These are phyloP conservation scores for Camelina neglecta DNA, from an alignment of 345 rosid species.

Conservation along the genomic window DNA sequence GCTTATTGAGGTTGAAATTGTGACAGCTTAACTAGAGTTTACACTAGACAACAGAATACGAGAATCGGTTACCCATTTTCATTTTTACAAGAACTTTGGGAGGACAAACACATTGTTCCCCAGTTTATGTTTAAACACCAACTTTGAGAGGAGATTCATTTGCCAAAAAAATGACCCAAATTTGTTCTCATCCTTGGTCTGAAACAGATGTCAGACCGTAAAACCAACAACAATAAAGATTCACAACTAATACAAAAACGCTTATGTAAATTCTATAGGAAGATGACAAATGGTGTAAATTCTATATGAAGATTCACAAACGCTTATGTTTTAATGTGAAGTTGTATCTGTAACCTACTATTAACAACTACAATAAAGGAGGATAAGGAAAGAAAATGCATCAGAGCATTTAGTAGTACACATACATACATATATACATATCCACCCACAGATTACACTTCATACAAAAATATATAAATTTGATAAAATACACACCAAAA, in stretches of 20 bases:
- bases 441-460: conserved; percentile 34
- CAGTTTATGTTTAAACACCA: conserved; percentile 13
- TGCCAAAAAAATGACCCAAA: background rate
- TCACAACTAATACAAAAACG: no score
- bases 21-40: conserved; percentile 21
- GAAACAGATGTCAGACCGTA: conserved; percentile 20
- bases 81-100: background rate
- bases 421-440: conserved; percentile 38
- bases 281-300: background rate
- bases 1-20: background rate
- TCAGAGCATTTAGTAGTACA: conserved; percentile 34
- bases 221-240: background rate
- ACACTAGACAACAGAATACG: conserved; percentile 12
- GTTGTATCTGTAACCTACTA: conserved; percentile 31
- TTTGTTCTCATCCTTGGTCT: conserved; percentile 15
- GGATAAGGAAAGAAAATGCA: conserved; percentile 40
- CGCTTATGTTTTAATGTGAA: conserved; percentile 11
- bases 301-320: conserved; percentile 3
- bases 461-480: conserved; percentile 23
- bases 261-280: background rate
- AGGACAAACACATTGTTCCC: conserved; percentile 6
- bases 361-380: conserved; percentile 31
- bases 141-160: background rate
- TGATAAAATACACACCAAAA: conserved; percentile 38
- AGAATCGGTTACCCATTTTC: background rate